phyloP scores from a whole-genome alignment of 352 stramenopile species.

The Elongisporangium anandrum region DNA sequence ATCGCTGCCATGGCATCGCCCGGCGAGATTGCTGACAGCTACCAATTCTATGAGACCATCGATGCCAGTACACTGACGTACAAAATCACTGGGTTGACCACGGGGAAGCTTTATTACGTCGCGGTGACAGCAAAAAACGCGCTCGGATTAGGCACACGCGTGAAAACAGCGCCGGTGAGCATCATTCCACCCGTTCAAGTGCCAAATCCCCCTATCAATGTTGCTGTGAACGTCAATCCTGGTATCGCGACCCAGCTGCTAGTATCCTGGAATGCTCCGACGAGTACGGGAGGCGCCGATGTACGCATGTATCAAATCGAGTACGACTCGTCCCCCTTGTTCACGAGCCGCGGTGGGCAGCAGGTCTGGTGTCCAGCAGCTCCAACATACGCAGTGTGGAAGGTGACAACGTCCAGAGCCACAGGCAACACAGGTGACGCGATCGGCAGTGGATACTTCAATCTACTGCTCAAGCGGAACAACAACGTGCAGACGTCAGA shows the following conservation, averaged over 20 bases:
- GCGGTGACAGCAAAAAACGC: slow-evolving; percentile 87
- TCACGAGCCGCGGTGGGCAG: slow-evolving; percentile 54
- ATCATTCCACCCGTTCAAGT: slow-evolving; percentile 74
- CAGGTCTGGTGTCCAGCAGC: slow-evolving; percentile 62
- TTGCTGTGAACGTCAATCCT: slow-evolving; percentile 71
- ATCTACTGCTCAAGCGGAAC: slow-evolving; percentile 40
- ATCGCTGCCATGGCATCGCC: slow-evolving; percentile 27
- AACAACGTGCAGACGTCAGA: slow-evolving; percentile 49
- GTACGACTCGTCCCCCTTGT: slow-evolving; percentile 66
- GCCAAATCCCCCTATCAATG: slow-evolving; percentile 56
- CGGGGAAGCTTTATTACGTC: slow-evolving; percentile 83
- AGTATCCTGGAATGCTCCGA: slow-evolving; percentile 40
- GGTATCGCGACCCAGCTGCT: slow-evolving; percentile 71
- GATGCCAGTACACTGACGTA: slow-evolving; percentile 53
- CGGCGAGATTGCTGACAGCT: slow-evolving; percentile 58
- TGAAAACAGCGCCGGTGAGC: slow-evolving; percentile 26
- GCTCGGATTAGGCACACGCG: slow-evolving; percentile 46
- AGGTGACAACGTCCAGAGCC: slow-evolving; percentile 26
- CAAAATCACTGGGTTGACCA: slow-evolving; percentile 57
- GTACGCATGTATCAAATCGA: slow-evolving; percentile 78
- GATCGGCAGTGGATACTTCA: slow-evolving; percentile 57
- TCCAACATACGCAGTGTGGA: slow-evolving; percentile 55
- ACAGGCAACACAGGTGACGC: slow-evolving; percentile 14
- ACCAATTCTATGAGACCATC: slow-evolving; percentile 69
- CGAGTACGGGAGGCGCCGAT: slow-evolving; percentile 48